phyloP scores from a whole-genome alignment of 2,329 filamentous ascomycete species.

The Talaromyces atroroseus region DNA sequence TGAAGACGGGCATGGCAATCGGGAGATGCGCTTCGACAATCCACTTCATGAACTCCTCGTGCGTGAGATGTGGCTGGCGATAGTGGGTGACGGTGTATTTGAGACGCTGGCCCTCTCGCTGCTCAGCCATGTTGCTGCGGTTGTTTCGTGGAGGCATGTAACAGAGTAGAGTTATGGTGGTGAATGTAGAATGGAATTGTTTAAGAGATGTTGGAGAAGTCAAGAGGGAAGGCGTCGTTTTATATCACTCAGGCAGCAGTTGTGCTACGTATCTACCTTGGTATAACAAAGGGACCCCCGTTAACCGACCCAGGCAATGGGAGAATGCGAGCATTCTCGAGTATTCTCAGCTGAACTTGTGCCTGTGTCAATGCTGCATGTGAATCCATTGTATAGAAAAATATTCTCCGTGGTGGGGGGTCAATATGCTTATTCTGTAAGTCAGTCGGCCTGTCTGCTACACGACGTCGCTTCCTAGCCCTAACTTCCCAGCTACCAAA shows the following conservation, averaged over 20 bases:
- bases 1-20: conserved; percentile 24
- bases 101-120: conserved; percentile 14
- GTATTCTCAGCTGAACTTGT: neutral
- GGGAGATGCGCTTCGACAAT: conserved; percentile 26
- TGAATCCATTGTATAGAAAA: too few relatives aligned
- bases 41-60: conserved; percentile 29
- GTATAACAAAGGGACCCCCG: too few relatives aligned
- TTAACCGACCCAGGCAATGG: neutral
- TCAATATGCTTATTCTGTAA: too few relatives aligned
- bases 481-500: too few relatives aligned
- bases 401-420: too few relatives aligned
- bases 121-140: conserved; percentile 10
- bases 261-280: neutral
- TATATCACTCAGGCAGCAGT: neutral
- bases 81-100: conserved; percentile 28
- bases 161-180: too few relatives aligned
- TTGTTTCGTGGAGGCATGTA: too few relatives aligned
- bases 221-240: neutral
- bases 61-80: conserved; percentile 23
- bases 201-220: neutral
- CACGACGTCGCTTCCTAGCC: too few relatives aligned
- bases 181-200: neutral
- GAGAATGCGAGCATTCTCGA: neutral
- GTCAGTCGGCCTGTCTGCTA: too few relatives aligned
- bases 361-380: conserved; percentile 10